Evolutionary conservation across 2,329 filamentous ascomycete genomes (phyloP).

Genomic region (Sporothrix brasiliensis): DNA sequence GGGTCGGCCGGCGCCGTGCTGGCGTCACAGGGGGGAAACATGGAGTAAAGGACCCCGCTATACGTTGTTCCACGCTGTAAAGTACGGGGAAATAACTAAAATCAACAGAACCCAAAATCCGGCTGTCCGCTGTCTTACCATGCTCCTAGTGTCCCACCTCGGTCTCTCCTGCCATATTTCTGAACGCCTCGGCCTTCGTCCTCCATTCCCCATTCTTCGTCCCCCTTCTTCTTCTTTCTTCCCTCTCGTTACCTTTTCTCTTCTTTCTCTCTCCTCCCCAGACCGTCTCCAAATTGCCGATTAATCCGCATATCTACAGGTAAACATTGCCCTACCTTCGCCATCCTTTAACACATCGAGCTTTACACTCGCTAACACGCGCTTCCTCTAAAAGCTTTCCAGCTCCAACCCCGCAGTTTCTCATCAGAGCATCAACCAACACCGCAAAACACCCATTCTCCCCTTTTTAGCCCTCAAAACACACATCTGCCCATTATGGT

Average conservation of each 20-base stretch:
- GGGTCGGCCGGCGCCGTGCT: conserved; percentile 14
- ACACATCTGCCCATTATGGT: conserved; percentile 43
- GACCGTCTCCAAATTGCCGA: conserved; percentile 13
- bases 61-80: conserved; percentile 13
- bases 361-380: conserved; percentile 14
- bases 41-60: conserved; percentile 30
- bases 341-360: not conserved
- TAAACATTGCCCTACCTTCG: conserved; percentile 6
- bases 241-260: not conserved
- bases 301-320: not conserved
- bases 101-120: conserved; percentile 4
- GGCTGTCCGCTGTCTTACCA: not conserved
- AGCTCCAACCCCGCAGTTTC: conserved; percentile 39
- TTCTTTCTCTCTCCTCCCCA: conserved; percentile 18
- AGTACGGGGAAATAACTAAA: conserved; percentile 18
- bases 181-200: conserved; percentile 25
- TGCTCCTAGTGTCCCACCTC: conserved; percentile 13
- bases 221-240: not conserved
- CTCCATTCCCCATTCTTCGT: not conserved
- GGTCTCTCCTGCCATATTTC: conserved; percentile 17
- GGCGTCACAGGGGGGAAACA: conserved; percentile 20
- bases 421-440: conserved; percentile 15
- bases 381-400: conserved; percentile 17
- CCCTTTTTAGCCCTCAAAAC: conserved; percentile 16
- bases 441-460: conserved; percentile 27